Conservation (phyloP, 305 asterid genomes). For the Coffea humblotiana region DNA sequence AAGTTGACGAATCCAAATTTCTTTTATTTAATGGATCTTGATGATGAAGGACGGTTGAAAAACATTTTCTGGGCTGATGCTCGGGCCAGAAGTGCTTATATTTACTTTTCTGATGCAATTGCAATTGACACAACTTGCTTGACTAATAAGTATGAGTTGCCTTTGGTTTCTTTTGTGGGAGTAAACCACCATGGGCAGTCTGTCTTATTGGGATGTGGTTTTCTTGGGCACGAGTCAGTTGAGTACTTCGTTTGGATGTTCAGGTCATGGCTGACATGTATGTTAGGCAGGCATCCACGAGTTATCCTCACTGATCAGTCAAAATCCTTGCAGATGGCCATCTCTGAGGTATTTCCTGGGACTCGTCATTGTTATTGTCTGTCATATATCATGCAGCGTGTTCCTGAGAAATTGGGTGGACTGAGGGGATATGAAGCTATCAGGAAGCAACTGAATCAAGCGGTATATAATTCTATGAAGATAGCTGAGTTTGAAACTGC, state of each 20-base stretch:
- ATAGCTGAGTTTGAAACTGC: slow-evolving; percentile 49
- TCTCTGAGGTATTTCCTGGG: slow-evolving; percentile 52
- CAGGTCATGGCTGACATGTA: slow-evolving; percentile 54
- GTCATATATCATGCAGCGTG: slow-evolving; percentile 48
- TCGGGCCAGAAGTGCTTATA: slow-evolving; percentile 50
- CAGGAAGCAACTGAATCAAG: slow-evolving; percentile 42
- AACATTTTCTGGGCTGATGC: slow-evolving; percentile 66
- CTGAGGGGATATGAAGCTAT: slow-evolving; percentile 48
- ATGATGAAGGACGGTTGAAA: slow-evolving; percentile 45
- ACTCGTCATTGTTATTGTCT: slow-evolving; percentile 46
- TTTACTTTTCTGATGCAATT: slow-evolving; percentile 48
- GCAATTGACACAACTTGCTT: slow-evolving; percentile 54
- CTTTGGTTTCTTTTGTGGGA: slow-evolving; percentile 59
- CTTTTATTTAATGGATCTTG: slow-evolving; percentile 59
- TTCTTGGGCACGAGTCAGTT: slow-evolving; percentile 58
- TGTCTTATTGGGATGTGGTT: slow-evolving; percentile 61
- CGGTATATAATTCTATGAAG: slow-evolving; percentile 51
- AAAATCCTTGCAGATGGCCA: slow-evolving; percentile 42
- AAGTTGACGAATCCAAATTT: slow-evolving; percentile 56
- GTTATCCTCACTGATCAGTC: slow-evolving; percentile 53
- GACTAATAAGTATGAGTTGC: slow-evolving; percentile 54
- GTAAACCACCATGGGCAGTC: slow-evolving; percentile 60
- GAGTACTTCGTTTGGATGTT: slow-evolving; percentile 57
- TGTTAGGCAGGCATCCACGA: slow-evolving; percentile 46
- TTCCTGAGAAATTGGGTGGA: slow-evolving; percentile 69